Conservation (phyloP, 306 rosid genomes). For the Castanea crenata region DNA sequence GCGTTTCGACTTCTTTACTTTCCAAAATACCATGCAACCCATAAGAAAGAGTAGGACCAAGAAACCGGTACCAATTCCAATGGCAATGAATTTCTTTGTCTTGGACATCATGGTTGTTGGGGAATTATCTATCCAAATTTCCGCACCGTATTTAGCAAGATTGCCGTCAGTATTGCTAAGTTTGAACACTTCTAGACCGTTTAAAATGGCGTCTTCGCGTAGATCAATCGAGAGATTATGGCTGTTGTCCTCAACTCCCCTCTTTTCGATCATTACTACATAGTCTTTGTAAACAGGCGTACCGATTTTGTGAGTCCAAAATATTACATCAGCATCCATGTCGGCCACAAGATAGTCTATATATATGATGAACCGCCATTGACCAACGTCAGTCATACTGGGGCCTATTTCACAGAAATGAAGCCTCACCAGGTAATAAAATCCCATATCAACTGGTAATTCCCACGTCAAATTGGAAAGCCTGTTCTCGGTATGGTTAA, state of each 20-base stretch:
- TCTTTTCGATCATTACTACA: not conserved
- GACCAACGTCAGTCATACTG: accelerated
- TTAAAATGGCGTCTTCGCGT: no score
- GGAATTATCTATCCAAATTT: no score
- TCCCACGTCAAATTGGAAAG: not conserved
- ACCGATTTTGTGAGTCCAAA: accelerated
- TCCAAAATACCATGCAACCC: no score
- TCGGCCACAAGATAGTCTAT: not conserved
- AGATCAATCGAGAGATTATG: not conserved
- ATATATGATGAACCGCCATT: not conserved
- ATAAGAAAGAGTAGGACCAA: no score
- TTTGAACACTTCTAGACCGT: no score
- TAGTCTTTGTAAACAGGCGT: not conserved
- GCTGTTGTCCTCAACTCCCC: not conserved
- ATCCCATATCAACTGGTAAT: not conserved
- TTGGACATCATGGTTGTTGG: no score
- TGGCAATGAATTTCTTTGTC: no score
- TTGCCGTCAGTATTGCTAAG: no score
- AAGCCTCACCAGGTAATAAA: not conserved
- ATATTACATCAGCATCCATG: accelerated
- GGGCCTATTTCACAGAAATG: not conserved
- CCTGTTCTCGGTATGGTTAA: accelerated
- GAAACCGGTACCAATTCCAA: no score
- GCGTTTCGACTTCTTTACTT: no score
- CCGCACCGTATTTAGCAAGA: no score